Percentiles rank a stretch among this genome's conserved stretches.
Conservation (phyloP, 1,139 yeast genomes). For the Hyphopichia pseudoburtonii region DNA sequence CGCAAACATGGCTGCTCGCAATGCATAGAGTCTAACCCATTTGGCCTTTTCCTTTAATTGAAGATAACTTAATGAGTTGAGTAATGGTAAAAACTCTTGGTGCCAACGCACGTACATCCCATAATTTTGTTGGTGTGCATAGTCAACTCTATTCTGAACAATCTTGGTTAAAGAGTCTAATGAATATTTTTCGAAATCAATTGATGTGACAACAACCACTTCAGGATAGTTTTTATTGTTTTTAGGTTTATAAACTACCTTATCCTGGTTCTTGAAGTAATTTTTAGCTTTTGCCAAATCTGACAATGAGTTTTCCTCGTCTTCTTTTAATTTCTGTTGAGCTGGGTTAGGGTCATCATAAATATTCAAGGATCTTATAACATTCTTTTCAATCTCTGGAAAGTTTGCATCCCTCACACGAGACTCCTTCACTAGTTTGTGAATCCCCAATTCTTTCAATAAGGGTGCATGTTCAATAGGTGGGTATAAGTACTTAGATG, state of each 20-base stretch:
- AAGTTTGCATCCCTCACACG: constrained; percentile 36
- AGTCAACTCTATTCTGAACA: constrained; percentile 79
- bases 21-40: constrained; percentile 60
- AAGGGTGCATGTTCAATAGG: constrained; percentile 64
- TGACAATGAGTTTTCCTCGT: constrained; percentile 36
- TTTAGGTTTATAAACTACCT: constrained; percentile 51
- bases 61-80: constrained; percentile 44
- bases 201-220: constrained; percentile 73
- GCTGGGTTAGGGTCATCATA: constrained; percentile 48
- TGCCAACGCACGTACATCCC: constrained; percentile 82
- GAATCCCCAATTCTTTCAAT: constrained; percentile 54
- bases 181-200: constrained; percentile 73
- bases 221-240: constrained; percentile 53
- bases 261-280: constrained; percentile 65
- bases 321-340: constrained; percentile 37
- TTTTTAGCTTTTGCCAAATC: constrained; percentile 50
- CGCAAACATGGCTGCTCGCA: constrained; percentile 84
- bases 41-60: constrained; percentile 36
- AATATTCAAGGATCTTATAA: constrained; percentile 37
- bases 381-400: constrained; percentile 37
- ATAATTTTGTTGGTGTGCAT: constrained; percentile 71
- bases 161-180: constrained; percentile 59
- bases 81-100: constrained; percentile 70
- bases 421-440: constrained; percentile 48
- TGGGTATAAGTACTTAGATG: constrained; percentile 60